Conservation (phyloP, 257 asterid species). For the Ligustrum vulgare region DNA sequence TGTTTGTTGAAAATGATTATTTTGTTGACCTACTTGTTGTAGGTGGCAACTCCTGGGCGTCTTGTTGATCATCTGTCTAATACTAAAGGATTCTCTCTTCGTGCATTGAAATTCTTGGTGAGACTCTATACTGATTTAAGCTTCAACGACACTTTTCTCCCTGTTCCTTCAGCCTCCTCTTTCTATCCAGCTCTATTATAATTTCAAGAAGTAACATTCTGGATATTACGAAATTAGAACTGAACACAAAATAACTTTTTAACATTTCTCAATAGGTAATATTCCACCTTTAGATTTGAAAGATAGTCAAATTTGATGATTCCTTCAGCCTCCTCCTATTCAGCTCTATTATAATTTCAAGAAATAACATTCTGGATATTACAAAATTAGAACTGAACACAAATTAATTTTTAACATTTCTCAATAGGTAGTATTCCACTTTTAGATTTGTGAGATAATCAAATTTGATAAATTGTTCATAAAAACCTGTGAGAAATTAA, state of each 20-base stretch:
- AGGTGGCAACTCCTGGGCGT: conserved; percentile 99
- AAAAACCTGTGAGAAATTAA: background rate
- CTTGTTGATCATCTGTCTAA: conserved; percentile 87
- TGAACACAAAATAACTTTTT: background rate
- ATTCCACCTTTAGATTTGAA: background rate
- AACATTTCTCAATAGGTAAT: background rate
- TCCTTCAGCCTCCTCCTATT: background rate
- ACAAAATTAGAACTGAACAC: background rate
- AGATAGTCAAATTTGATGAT: background rate
- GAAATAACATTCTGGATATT: background rate
- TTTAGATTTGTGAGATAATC: background rate
- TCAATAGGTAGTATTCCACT: background rate
- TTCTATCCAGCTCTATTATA: background rate
- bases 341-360: background rate
- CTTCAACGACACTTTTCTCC: conserved; percentile 5
- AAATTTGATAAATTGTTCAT: background rate
- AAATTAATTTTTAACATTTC: background rate
- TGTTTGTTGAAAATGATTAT: background rate
- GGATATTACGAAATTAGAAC: background rate
- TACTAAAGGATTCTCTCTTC: conserved; percentile 87
- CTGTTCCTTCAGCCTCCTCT: background rate
- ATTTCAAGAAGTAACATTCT: background rate
- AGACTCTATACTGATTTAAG: conserved; percentile 29
- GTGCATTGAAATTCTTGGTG: conserved; percentile 72
- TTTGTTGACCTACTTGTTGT: conserved; percentile 14